These are phyloP conservation scores for Trapa incisa DNA, from an alignment of 345 rosid species.

Conservation along the genomic window DNA sequence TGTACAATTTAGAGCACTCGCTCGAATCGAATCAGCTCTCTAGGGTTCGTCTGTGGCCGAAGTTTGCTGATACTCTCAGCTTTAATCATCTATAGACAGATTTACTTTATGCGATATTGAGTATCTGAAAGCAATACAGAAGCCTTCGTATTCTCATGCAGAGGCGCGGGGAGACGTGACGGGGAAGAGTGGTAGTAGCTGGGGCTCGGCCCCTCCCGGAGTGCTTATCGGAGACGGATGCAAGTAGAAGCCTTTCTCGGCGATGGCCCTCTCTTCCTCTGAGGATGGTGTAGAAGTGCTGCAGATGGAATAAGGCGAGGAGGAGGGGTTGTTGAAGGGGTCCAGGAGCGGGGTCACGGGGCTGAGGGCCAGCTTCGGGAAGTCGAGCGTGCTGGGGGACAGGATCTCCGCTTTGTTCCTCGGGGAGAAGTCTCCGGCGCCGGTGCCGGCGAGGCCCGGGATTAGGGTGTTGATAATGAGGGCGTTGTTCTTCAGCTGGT, in stretches of 20 bases:
- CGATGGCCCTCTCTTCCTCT: conserved; percentile 63
- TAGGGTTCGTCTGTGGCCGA: too few species aligned
- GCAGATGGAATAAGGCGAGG: too few species aligned
- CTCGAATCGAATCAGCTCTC: too few species aligned
- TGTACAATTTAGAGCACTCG: too few species aligned
- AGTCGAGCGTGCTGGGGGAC: conserved; percentile 92
- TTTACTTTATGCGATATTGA: too few species aligned
- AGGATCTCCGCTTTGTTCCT: conserved; percentile 51
- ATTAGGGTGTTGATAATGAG: conserved; percentile 81
- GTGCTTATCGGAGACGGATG: conserved; percentile 87
- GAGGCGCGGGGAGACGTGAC: conserved; percentile 57
- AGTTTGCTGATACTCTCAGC: too few species aligned
- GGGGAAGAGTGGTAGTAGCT: conserved; percentile 79
- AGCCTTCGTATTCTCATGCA: conserved; percentile 11
- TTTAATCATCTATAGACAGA: too few species aligned
- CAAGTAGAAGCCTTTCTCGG: conserved; percentile 24
- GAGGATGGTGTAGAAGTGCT: conserved; percentile 10
- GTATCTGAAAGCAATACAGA: neutral
- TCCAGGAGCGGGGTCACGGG: conserved; percentile 79
- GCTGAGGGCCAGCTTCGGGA: conserved; percentile 77
- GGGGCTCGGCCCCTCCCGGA: conserved; percentile 83
- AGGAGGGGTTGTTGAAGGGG: conserved; percentile 29
- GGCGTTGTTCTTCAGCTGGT: conserved; percentile 49
- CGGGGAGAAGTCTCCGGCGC: conserved; percentile 24
- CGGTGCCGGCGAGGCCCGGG: conserved; percentile 25